These are phyloP conservation scores for Monascus purpureus DNA, from an alignment of 495 filamentous ascomycete species.

Conservation along the genomic window DNA sequence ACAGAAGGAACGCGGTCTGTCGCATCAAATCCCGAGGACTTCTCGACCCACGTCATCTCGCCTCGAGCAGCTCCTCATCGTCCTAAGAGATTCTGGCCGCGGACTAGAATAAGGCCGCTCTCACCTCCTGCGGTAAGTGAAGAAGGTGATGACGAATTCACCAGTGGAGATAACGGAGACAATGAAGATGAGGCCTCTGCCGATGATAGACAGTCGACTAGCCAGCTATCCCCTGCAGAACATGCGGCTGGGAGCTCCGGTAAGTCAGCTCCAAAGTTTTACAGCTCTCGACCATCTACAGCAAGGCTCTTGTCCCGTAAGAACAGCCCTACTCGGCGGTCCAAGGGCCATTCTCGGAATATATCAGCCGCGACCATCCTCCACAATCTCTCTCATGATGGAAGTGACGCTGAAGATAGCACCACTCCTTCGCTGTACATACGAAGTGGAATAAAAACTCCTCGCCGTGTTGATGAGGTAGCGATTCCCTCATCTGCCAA, in stretches of 20 bases:
- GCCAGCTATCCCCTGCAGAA: constrained; percentile 22
- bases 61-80: constrained; percentile 18
- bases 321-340: constrained; percentile 23
- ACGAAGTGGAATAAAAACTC: constrained; percentile 7
- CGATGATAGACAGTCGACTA: constrained; percentile 13
- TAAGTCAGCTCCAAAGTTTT: constrained; percentile 26
- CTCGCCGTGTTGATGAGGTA: constrained; percentile 8
- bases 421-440: constrained; percentile 19
- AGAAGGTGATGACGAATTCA: constrained; percentile 81
- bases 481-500: constrained; percentile 13
- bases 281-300: constrained; percentile 32
- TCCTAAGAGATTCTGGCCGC: constrained; percentile 10
- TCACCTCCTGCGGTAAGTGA: constrained; percentile 60
- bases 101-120: constrained; percentile 18
- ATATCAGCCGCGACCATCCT: constrained; percentile 67
- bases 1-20: constrained; percentile 37
- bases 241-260: constrained; percentile 5
- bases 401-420: constrained; percentile 34
- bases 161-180: constrained; percentile 65
- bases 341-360: constrained; percentile 36
- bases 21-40: constrained; percentile 45
- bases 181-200: constrained; percentile 37
- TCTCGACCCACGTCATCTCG: constrained; percentile 14
- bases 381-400: constrained; percentile 34
- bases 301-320: constrained; percentile 24